Evolutionary conservation across 805 yeast species (phyloP).

Genomic region (Maudiozyma serrabonitensis): DNA sequence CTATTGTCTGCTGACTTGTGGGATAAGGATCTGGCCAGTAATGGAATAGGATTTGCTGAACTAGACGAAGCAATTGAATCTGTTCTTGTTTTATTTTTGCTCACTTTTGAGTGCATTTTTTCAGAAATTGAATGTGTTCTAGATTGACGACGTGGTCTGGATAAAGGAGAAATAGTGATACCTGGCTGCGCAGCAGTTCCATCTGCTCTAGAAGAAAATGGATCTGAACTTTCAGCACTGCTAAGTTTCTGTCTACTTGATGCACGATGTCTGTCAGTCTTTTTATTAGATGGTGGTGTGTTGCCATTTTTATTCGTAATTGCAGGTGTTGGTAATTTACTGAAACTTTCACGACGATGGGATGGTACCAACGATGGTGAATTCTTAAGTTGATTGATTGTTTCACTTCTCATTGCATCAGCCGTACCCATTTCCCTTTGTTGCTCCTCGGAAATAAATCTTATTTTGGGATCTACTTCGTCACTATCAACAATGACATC

Average conservation of each 20-base stretch:
- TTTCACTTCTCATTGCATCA: background rate
- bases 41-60: background rate
- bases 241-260: background rate
- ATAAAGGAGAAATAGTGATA: background rate
- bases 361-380: background rate
- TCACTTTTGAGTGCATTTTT: background rate
- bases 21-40: slow-evolving; percentile 1
- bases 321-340: background rate
- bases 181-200: background rate
- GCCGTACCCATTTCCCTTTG: background rate
- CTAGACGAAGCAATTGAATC: background rate
- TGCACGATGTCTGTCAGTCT: background rate
- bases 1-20: slow-evolving; percentile 1
- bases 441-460: background rate
- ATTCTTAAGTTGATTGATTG: background rate
- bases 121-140: slow-evolving; percentile 1
- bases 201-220: background rate
- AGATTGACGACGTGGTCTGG: background rate
- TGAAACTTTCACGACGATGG: background rate
- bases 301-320: background rate
- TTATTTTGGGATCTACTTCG: background rate
- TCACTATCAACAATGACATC: slow-evolving; percentile 1
- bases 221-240: background rate
- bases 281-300: background rate
- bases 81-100: background rate